A percentile compares a stretch with the other conserved stretches of the same genome.
Evolutionary conservation across 2,329 filamentous ascomycete genomes (phyloP).

Genomic region (Aspergillus eucalypticola): DNA sequence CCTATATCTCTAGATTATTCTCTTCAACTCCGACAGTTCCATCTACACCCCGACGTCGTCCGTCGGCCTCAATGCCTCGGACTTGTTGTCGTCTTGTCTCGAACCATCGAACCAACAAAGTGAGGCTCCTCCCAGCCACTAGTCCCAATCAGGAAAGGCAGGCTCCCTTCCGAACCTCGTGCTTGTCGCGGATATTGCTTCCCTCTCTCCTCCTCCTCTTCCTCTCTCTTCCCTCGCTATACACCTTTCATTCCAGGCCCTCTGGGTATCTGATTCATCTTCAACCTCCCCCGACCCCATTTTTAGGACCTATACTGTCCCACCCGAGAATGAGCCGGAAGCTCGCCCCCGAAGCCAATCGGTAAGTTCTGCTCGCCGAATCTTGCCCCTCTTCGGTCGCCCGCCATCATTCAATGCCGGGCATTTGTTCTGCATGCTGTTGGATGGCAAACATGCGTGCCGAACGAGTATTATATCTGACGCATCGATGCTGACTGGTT

Average conservation of each 20-base stretch:
- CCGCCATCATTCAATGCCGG: constrained; percentile 4
- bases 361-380: constrained; percentile 59
- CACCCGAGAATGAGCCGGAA: constrained; percentile 58
- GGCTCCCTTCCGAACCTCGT: constrained; percentile 29
- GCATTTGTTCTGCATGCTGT: not conserved
- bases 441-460: not conserved
- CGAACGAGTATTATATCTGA: not conserved
- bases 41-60: not conserved
- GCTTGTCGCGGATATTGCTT: constrained; percentile 26
- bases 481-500: constrained; percentile 13
- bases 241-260: constrained; percentile 15
- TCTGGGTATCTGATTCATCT: constrained; percentile 28
- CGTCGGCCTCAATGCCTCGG: constrained; percentile 9
- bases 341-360: constrained; percentile 99
- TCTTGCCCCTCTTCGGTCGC: constrained; percentile 29
- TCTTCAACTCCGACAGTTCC: not conserved
- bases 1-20: not conserved
- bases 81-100: not conserved
- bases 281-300: constrained; percentile 16
- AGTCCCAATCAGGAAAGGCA: constrained; percentile 25
- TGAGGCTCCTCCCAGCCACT: constrained; percentile 25
- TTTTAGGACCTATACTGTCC: constrained; percentile 22
- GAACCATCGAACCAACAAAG: constrained; percentile 5
- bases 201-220: constrained; percentile 20
- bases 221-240: constrained; percentile 21